phyloP scores from a whole-genome alignment of 371 early-diverging fungal species.

The Circinella minor region DNA sequence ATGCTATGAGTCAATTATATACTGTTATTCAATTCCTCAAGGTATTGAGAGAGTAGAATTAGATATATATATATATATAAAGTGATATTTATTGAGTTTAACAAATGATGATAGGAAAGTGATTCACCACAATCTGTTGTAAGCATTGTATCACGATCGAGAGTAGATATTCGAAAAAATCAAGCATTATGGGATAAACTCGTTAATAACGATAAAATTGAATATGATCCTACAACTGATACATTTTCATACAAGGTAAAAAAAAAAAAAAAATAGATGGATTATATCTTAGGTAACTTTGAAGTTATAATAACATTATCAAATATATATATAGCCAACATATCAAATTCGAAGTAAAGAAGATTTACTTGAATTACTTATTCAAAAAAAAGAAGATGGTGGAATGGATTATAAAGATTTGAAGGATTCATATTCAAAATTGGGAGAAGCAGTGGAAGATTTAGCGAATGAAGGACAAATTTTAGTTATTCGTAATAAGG shows the following conservation, averaged over 20 bases:
- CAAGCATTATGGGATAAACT: conserved; percentile 62
- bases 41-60: conserved; percentile 23
- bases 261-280: neutral
- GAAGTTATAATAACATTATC: neutral
- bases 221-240: conserved; percentile 54
- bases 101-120: conserved; percentile 42
- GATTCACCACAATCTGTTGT: conserved; percentile 70
- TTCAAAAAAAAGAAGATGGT: conserved; percentile 60
- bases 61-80: neutral
- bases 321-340: conserved; percentile 67
- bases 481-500: conserved; percentile 78
- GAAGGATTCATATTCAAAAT: conserved; percentile 79
- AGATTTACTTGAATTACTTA: conserved; percentile 70
- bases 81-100: neutral
- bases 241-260: conserved; percentile 75
- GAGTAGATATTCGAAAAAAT: conserved; percentile 64
- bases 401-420: conserved; percentile 84
- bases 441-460: conserved; percentile 72
- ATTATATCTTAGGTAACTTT: neutral
- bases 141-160: conserved; percentile 63
- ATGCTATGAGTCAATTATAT: conserved; percentile 67
- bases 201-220: conserved; percentile 68
- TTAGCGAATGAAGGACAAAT: conserved; percentile 71
- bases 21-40: conserved; percentile 63
- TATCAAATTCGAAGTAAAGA: conserved; percentile 78